Percentiles rank a stretch among this genome's conserved stretches.
Evolutionary conservation across 1,284 basidiomycete genomes (phyloP).

Genomic region (Somion occarium): DNA sequence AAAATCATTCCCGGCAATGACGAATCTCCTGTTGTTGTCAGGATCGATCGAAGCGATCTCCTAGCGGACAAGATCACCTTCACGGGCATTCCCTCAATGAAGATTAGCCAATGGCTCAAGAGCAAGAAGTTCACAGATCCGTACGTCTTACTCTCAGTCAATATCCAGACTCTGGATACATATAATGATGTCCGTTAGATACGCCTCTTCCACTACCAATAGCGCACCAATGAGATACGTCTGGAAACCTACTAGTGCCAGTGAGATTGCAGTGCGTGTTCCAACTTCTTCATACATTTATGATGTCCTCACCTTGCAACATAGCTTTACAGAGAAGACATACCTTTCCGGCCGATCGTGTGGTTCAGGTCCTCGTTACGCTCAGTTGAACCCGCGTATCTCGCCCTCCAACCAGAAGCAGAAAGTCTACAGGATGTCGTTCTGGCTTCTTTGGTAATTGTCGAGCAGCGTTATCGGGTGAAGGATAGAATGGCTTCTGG

Average conservation of each 20-base stretch:
- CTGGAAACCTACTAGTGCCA: slow-evolving; percentile 9
- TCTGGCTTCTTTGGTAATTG: slow-evolving; percentile 11
- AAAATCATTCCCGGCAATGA: slow-evolving; percentile 2
- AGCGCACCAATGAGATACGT: background rate
- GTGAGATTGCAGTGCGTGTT: slow-evolving; percentile 12
- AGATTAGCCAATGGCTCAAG: slow-evolving; percentile 11
- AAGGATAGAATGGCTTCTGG: background rate
- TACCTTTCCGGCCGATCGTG: slow-evolving; percentile 10
- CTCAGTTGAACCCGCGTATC: slow-evolving; percentile 4
- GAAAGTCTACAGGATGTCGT: slow-evolving; percentile 9
- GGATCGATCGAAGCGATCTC: slow-evolving; percentile 12
- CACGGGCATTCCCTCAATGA: slow-evolving; percentile 7
- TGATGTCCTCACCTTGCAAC: background rate
- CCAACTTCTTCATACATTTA: background rate
- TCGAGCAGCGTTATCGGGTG: slow-evolving; percentile 12
- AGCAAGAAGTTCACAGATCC: slow-evolving; percentile 7
- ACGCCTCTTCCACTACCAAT: background rate
- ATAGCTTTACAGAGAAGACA: slow-evolving; percentile 7
- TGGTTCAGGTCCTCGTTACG: slow-evolving; percentile 10
- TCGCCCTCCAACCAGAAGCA: slow-evolving; percentile 10
- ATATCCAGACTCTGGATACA: background rate
- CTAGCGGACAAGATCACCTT: slow-evolving; percentile 12
- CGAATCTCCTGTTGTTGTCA: slow-evolving; percentile 1
- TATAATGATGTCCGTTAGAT: background rate
- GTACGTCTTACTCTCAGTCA: slow-evolving; percentile 2